Base-by-base conservation (phyloP, 2,329 filamentous ascomycete species). In the Peltaster fructicola region DNA sequence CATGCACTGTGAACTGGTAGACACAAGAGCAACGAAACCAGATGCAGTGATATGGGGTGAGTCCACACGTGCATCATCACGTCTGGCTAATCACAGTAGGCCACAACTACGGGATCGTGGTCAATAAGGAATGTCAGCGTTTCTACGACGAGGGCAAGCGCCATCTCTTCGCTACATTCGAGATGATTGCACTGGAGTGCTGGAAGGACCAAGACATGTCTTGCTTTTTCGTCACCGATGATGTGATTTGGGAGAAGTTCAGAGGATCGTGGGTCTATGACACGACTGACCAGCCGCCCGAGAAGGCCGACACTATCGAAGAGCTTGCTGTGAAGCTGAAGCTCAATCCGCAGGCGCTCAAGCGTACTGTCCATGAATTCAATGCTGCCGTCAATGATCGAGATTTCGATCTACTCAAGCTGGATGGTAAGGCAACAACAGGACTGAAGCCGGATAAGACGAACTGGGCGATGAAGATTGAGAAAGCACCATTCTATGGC, bases 71-170 rank as follows among this genome's bases (percentile, higher is more conserved):
- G n/a, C n/a, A n/a, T n/a, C n/a, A n/a, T n/a, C n/a, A n/a, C n/a
- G n/a, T n/a, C n/a, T n/a, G 6, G 6, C 11, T 16, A 19, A 23
- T n/a, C 7, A 8, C 9, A 12, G 20, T 25, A 40, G 39, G 51
- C 23, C 47, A 54, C 39, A 53, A 52, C 34, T 56, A 56, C 30
- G 51, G 51, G n/a, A 54, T 56, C 25, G 49, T 55, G 1, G 51
- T 57, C 16, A 54, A 56, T 34, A 36, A 47, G 13, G 33, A 53
- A 7, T 52, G 41, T 34, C 41, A 53, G 23, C 45, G 85, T 2
- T 93, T 95, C 53, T 95, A 95, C 56, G 84, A 93, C 44, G 85
- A 95, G 51, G 93, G 85, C 62, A 92, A 93, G 57, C 68, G 85
- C 39, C 68, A 55, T 30, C 47, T 56, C 8, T 57, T 56, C 30